Conservation (phyloP, 2,329 filamentous ascomycete species). For the Cadophora malorum region DNA sequence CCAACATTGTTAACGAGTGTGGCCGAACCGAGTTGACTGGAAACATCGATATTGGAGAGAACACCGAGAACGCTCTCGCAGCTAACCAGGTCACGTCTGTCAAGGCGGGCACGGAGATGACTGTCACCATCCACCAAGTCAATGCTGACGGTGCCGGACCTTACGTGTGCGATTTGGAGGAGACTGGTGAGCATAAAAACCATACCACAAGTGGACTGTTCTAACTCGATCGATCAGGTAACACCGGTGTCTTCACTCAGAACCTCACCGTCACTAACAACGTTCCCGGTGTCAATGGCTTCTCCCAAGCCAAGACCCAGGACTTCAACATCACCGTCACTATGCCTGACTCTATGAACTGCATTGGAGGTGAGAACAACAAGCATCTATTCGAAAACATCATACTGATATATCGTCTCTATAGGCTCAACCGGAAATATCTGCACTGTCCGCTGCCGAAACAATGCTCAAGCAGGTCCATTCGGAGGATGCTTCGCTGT, state of each 20-base stretch:
- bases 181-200: conserved; percentile 50
- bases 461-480: conserved; percentile 61
- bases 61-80: conserved; percentile 58
- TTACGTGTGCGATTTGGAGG: conserved; percentile 60
- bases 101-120: conserved; percentile 52
- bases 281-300: conserved; percentile 62
- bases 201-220: not conserved
- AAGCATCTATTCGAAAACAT: too few species aligned
- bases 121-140: conserved; percentile 59
- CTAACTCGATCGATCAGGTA: conserved; percentile 26
- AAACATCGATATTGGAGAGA: conserved; percentile 66
- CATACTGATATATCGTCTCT: not conserved
- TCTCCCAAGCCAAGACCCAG: conserved; percentile 61
- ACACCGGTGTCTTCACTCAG: conserved; percentile 52
- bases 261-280: conserved; percentile 63
- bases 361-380: conserved; percentile 55
- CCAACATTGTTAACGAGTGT: conserved; percentile 63
- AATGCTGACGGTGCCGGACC: conserved; percentile 62
- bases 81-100: conserved; percentile 57
- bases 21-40: conserved; percentile 66
- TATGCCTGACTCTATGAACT: conserved; percentile 57
- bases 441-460: conserved; percentile 65
- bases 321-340: conserved; percentile 63
- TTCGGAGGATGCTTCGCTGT: conserved; percentile 65
- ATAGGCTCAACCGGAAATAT: conserved; percentile 61